Evolutionary conservation across 78 protist species (phyloP).

Genomic region (Dictyostelium purpureum): DNA sequence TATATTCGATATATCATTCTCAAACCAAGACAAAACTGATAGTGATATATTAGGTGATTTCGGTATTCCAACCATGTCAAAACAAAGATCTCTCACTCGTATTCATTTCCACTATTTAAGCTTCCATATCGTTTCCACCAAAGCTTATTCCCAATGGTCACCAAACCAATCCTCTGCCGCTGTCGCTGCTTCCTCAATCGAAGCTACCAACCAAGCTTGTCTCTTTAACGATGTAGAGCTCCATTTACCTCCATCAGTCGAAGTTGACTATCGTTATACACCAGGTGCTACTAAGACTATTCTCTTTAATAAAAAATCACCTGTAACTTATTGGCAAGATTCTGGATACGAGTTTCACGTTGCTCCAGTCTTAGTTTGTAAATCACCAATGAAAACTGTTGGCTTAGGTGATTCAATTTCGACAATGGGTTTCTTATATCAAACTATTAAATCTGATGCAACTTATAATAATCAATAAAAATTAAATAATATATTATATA

Average conservation of each 20-base stretch:
- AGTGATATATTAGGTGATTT: background rate
- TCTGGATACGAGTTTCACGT: conserved; percentile 38
- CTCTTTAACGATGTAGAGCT: conserved; percentile 10
- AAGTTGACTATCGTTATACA: conserved; percentile 58
- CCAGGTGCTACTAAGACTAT: conserved; percentile 43
- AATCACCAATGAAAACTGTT: conserved; percentile 69
- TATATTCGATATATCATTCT: background rate
- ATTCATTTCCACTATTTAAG: conserved; percentile 80
- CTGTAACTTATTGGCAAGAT: conserved; percentile 69
- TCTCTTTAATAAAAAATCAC: background rate
- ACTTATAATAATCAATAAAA: background rate
- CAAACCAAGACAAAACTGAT: background rate
- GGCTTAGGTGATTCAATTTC: conserved; percentile 83
- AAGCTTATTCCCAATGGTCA: background rate
- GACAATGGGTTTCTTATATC: conserved; percentile 62
- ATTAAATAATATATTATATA: too few relatives aligned
- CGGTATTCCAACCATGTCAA: background rate
- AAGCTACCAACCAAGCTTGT: conserved; percentile 75
- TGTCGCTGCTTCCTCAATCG: conserved; percentile 65
- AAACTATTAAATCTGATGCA: conserved; percentile 37
- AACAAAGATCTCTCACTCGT: background rate
- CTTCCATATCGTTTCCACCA: conserved; percentile 47
- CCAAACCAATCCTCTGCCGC: background rate
- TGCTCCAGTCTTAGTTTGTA: conserved; percentile 73
- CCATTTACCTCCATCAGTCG: conserved; percentile 9